phyloP scores from a whole-genome alignment of 208 protist genomes.

The Wallacemonas sp. region DNA sequence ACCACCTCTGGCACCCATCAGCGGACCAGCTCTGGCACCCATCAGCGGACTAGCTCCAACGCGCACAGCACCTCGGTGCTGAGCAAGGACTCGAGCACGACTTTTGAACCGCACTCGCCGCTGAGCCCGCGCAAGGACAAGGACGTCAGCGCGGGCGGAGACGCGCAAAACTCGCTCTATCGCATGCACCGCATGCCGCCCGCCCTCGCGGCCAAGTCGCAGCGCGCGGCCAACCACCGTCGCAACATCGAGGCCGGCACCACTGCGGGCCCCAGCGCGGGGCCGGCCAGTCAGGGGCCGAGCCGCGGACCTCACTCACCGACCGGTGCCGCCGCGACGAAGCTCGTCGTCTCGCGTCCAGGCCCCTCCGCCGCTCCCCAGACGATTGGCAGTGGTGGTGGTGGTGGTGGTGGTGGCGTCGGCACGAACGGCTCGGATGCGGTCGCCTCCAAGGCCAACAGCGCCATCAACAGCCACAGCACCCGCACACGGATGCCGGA shows the following conservation, averaged over 20 bases:
- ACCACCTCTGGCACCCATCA: not conserved
- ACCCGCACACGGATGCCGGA: not conserved
- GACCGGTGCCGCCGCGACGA: not conserved
- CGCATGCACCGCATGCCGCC: slow-evolving; percentile 15
- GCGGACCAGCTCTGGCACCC: not conserved
- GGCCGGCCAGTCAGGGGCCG: not conserved
- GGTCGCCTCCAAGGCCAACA: not conserved
- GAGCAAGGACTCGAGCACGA: slow-evolving; percentile 3
- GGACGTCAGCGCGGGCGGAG: not conserved
- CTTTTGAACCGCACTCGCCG: slow-evolving; percentile 4
- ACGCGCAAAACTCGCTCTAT: not conserved
- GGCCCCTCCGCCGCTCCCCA: not conserved
- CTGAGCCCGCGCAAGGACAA: not conserved
- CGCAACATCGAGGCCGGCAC: not conserved
- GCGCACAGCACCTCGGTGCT: not conserved
- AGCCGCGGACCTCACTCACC: not conserved
- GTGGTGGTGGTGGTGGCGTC: not conserved
- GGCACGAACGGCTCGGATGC: not conserved
- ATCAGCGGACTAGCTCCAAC: not conserved
- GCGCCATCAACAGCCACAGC: slow-evolving; percentile 5
- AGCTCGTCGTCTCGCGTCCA: slow-evolving; percentile 2
- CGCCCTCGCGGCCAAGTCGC: slow-evolving; percentile 9
- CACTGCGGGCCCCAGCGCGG: not conserved
- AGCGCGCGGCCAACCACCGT: slow-evolving; percentile 9
- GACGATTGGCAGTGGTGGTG: not conserved